phyloP scores from a whole-genome alignment of 495 filamentous ascomycete species.

The Antarctomyces pellizariae region DNA sequence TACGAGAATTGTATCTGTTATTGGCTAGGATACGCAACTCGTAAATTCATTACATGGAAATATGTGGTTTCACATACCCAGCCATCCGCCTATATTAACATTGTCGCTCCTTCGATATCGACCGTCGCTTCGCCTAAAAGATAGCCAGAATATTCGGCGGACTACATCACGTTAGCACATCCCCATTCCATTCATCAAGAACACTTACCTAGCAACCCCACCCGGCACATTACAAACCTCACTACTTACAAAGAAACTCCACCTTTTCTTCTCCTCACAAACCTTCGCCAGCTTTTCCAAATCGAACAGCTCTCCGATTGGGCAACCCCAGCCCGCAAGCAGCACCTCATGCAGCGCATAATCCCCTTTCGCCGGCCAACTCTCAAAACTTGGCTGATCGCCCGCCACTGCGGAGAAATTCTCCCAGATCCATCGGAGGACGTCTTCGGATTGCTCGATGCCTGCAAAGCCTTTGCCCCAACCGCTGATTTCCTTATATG shows the following conservation, averaged over 20 bases:
- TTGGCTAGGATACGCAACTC: too few species aligned
- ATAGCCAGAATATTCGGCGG: constrained; percentile 23
- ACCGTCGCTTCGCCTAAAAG: constrained; percentile 11
- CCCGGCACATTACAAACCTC: constrained; percentile 24
- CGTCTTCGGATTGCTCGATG: constrained; percentile 22
- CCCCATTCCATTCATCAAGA: background rate
- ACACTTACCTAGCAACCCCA: constrained; percentile 17
- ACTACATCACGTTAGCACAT: constrained; percentile 8
- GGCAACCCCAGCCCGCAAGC: constrained; percentile 23
- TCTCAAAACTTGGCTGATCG: constrained; percentile 27
- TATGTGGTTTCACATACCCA: too few species aligned
- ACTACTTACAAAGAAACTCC: constrained; percentile 23
- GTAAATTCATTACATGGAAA: too few species aligned
- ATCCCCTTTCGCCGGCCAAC: constrained; percentile 13
- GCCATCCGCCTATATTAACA: too few species aligned
- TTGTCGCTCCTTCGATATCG: constrained; percentile 4
- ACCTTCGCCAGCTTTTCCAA: constrained; percentile 20
- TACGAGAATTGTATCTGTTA: too few species aligned
- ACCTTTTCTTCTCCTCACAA: constrained; percentile 18
- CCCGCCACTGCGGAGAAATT: constrained; percentile 27
- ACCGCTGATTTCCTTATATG: constrained; percentile 11
- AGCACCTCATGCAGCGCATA: constrained; percentile 20
- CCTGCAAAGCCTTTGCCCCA: constrained; percentile 22
- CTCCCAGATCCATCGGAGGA: constrained; percentile 20
- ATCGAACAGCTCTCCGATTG: constrained; percentile 26